These are phyloP conservation scores for Stellera chamaejasme DNA, from an alignment of 345 rosid genomes.

Conservation along the genomic window DNA sequence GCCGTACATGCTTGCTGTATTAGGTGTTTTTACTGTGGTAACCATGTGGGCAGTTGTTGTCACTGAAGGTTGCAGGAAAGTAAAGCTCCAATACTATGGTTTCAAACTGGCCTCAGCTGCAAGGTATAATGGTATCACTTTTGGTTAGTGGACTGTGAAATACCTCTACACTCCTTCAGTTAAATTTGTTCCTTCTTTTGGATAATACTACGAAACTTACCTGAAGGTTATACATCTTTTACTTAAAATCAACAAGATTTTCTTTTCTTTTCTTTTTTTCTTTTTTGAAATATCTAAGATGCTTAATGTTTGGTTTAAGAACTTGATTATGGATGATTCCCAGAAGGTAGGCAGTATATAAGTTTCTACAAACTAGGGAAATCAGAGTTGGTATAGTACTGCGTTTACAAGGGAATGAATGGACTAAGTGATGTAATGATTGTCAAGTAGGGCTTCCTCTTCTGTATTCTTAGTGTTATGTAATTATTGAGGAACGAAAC, in stretches of 20 bases:
- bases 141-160: neutral
- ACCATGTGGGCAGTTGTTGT: constrained; percentile 96
- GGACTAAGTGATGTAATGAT: no score
- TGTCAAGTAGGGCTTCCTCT: no score
- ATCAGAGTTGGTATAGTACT: no score
- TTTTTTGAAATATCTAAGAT: no score
- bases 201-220: neutral
- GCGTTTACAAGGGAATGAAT: no score
- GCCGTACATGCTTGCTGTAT: constrained; percentile 61
- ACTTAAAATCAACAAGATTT: neutral
- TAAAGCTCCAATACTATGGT: constrained; percentile 90
- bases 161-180: neutral
- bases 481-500: no score
- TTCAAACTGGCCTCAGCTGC: constrained; percentile 89
- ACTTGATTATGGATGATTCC: no score
- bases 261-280: no score
- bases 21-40: constrained; percentile 66
- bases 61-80: constrained; percentile 95
- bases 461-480: no score
- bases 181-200: neutral
- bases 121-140: constrained; percentile 34
- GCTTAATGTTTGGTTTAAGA: no score
- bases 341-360: no score
- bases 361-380: no score
- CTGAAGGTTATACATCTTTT: neutral